phyloP scores from a whole-genome alignment of 345 rosid genomes.

The Rhodomyrtus tomentosa region DNA sequence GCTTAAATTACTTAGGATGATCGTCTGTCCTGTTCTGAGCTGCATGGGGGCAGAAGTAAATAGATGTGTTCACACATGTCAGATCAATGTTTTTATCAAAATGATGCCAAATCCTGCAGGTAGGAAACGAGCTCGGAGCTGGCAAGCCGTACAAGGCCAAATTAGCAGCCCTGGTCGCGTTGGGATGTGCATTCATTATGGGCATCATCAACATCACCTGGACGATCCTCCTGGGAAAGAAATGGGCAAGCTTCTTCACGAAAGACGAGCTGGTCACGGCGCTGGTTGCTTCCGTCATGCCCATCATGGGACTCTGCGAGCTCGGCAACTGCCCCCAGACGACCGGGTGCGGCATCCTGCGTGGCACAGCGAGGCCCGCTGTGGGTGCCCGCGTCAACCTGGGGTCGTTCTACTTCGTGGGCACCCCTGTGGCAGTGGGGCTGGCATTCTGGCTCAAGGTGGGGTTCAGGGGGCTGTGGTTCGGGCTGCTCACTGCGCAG shows the following conservation, averaged over 20 bases:
- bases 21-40: not conserved
- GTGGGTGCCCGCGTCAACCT: slow-evolving; percentile 75
- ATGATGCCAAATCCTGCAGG: slow-evolving; percentile 25
- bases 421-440: slow-evolving; percentile 88
- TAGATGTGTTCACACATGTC: not conserved
- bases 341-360: slow-evolving; percentile 86
- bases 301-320: slow-evolving; percentile 85
- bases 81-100: not conserved
- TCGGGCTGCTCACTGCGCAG: slow-evolving; percentile 83
- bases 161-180: slow-evolving; percentile 71
- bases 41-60: not conserved
- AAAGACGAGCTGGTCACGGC: slow-evolving; percentile 40
- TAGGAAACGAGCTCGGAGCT: slow-evolving; percentile 97
- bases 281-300: slow-evolving; percentile 76
- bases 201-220: slow-evolving; percentile 69
- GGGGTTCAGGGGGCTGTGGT: slow-evolving; percentile 93
- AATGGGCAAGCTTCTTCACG: slow-evolving; percentile 81
- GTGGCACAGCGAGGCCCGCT: slow-evolving; percentile 82
- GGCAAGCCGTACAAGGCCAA: slow-evolving; percentile 82
- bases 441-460: slow-evolving; percentile 61
- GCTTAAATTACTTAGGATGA: not conserved
- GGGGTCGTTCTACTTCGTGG: slow-evolving; percentile 84
- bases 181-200: slow-evolving; percentile 68
- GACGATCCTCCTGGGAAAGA: slow-evolving; percentile 56
- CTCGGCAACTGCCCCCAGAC: slow-evolving; percentile 96